Percentiles rank a stretch among this genome's conserved stretches.
Conservation (phyloP, 169 alveolate genomes). For the Theileria equi region DNA sequence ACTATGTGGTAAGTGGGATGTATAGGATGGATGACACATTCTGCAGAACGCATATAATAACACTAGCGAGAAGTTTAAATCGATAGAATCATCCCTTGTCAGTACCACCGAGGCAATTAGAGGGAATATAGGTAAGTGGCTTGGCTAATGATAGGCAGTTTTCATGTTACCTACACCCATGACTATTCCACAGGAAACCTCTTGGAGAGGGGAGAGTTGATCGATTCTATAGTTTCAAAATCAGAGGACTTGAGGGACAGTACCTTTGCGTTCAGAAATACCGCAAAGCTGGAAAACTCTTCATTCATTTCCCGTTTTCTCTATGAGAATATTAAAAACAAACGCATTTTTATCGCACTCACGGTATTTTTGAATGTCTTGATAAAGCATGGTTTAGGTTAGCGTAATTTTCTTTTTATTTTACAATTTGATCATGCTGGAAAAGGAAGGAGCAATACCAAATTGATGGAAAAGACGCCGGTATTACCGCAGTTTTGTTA, state of each 20-base stretch:
- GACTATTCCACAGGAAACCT: constrained; percentile 20
- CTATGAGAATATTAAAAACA: constrained; percentile 6
- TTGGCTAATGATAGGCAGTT: not conserved
- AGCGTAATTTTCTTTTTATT: constrained; percentile 1
- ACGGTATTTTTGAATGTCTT: constrained; percentile 9
- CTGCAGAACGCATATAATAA: constrained; percentile 50
- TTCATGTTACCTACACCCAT: not conserved
- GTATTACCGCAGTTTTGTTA: too few species aligned
- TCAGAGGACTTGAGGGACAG: constrained; percentile 38
- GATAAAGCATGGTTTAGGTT: constrained; percentile 5
- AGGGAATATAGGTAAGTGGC: constrained; percentile 40
- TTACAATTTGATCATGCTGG: constrained; percentile 14
- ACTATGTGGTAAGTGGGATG: constrained; percentile 43
- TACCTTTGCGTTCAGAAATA: constrained; percentile 17
- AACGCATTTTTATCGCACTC: not conserved
- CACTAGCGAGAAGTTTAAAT: constrained; percentile 44
- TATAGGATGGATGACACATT: not conserved
- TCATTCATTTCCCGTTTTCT: constrained; percentile 4
- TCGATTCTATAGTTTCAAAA: constrained; percentile 52
- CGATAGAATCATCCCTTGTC: constrained; percentile 38
- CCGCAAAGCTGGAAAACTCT: constrained; percentile 33
- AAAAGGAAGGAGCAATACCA: not conserved
- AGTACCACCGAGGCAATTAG: constrained; percentile 48
- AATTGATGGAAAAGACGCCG: too few species aligned
- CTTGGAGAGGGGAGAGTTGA: constrained; percentile 59